Evolutionary conservation across 352 stramenopile species (phyloP).

Genomic region (Phytophthora uliginosa): DNA sequence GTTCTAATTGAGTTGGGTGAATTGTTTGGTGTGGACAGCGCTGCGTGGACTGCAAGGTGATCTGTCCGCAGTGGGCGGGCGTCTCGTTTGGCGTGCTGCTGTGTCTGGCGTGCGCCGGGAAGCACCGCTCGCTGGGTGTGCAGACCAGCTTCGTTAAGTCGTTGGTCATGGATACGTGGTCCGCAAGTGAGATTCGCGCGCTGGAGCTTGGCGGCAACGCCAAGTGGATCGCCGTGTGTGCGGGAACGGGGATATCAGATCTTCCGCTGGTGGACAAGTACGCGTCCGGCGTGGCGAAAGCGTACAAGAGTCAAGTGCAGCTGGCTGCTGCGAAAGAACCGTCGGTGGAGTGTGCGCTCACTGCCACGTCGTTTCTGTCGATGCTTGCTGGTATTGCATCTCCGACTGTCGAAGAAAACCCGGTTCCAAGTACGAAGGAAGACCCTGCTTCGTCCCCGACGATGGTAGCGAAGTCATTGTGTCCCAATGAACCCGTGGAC

Average conservation of each 20-base stretch:
- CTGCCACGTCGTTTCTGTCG: slow-evolving; percentile 61
- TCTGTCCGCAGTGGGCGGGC: slow-evolving; percentile 85
- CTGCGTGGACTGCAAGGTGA: slow-evolving; percentile 83
- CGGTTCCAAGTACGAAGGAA: slow-evolving; percentile 12
- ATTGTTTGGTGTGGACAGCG: slow-evolving; percentile 42
- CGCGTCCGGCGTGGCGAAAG: slow-evolving; percentile 63
- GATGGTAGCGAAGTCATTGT: slow-evolving; percentile 9
- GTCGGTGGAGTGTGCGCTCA: slow-evolving; percentile 41
- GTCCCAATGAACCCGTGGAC: slow-evolving; percentile 9
- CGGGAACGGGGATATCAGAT: slow-evolving; percentile 53
- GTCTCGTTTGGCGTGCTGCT: slow-evolving; percentile 89
- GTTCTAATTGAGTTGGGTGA: slow-evolving; percentile 5
- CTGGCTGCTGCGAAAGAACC: slow-evolving; percentile 33
- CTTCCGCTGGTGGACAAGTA: slow-evolving; percentile 73
- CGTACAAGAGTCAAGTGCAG: slow-evolving; percentile 62
- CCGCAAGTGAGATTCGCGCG: slow-evolving; percentile 50
- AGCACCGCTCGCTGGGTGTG: slow-evolving; percentile 85
- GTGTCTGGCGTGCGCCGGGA: slow-evolving; percentile 79
- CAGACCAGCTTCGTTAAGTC: slow-evolving; percentile 89
- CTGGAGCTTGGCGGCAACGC: slow-evolving; percentile 84
- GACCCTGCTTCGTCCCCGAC: slow-evolving; percentile 12
- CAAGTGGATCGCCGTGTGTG: slow-evolving; percentile 85
- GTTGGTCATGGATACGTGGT: slow-evolving; percentile 84
- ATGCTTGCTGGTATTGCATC: slow-evolving; percentile 40
- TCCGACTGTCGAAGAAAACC: slow-evolving; percentile 12